phyloP scores from a whole-genome alignment of 257 asterid genomes.

The Solanum sparsipilum region DNA sequence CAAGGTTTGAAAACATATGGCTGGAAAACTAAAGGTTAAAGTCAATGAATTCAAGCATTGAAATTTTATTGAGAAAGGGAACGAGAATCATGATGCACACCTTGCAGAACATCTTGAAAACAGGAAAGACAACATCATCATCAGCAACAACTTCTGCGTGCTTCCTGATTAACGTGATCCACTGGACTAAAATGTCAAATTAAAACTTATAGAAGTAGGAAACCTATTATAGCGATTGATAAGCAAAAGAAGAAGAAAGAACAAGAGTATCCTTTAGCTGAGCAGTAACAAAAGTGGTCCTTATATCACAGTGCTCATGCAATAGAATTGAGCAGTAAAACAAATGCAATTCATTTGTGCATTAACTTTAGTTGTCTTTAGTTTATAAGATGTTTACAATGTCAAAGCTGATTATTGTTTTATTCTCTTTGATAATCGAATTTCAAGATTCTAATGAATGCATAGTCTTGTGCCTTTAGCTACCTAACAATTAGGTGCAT shows the following conservation, averaged over 20 bases:
- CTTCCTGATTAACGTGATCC: conserved; percentile 70
- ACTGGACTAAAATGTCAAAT: conserved; percentile 30
- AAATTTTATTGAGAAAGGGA: neutral
- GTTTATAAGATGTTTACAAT: neutral
- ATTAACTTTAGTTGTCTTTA: neutral
- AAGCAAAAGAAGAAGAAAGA: neutral
- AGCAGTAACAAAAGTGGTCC: neutral
- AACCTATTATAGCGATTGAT: neutral
- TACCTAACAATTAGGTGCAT: neutral
- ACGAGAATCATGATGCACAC: conserved; percentile 14
- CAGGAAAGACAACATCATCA: conserved; percentile 50
- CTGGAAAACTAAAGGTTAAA: neutral
- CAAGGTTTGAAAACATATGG: conserved; percentile 1
- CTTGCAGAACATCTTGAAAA: conserved; percentile 78
- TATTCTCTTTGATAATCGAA: neutral
- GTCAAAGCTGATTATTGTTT: neutral
- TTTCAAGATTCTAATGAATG: neutral
- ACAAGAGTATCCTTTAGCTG: neutral
- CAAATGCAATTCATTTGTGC: neutral
- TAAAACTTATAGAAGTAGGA: neutral
- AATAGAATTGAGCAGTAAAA: neutral
- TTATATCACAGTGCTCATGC: neutral
- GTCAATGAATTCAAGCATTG: neutral
- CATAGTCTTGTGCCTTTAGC: neutral
- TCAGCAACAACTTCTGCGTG: conserved; percentile 73